Base-by-base conservation (phyloP, 768 basidiomycete genomes). In the Mycena albidolilacea region DNA sequence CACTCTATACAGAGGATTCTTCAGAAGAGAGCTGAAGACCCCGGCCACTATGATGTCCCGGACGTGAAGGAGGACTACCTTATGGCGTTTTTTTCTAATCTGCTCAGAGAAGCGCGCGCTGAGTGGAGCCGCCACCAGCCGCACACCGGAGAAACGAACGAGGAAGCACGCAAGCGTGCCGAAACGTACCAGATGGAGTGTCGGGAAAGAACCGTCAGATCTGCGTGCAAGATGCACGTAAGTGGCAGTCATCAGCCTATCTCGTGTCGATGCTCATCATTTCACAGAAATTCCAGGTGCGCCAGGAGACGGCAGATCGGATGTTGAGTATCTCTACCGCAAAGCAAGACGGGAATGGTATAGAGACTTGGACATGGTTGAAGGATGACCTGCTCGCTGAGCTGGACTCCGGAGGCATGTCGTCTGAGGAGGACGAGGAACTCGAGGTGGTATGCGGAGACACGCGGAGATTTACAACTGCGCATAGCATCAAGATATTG, bases 81-180 rank as follows among this genome's bases (percentile, higher is more conserved):
- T n/a, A n/a, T n/a, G n/a, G n/a, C n/a, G n/a, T n/a, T n/a, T n/a
- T n/a, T n/a, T n/a, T n/a, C n/a, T n/a, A n/a, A n/a, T n/a, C n/a
- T n/a, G n/a, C n/a, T n/a, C n/a, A n/a, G n/a, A n/a, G n/a, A n/a
- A n/a, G n/a, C n/a, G 23, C 43, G 44, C 15, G 6, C 14, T 17
- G 61, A 46, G 30, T 63, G 61, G 61, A 30, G 30, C 15, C 43
- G 30, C 23, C 44, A 37, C 30, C 43, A 63, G 61, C 44, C 44
- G 21, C 44, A 15, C 1, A 23, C 7, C 2, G 23, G 44, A 17
- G 44, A 46, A 48, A 17, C 23, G 23, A 1, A 17, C 15, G 44
- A 15, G 2, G 44, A 63, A 17, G 61, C 41, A 30, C 10, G 46
- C 5, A 7, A 35, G 17, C 61, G 43, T 63, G 44, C 14, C 3